A percentile compares a stretch with the other conserved stretches of the same genome.
These are phyloP conservation scores for Fusarium sp. DNA, from an alignment of 2,329 filamentous ascomycete species.

Conservation along the genomic window DNA sequence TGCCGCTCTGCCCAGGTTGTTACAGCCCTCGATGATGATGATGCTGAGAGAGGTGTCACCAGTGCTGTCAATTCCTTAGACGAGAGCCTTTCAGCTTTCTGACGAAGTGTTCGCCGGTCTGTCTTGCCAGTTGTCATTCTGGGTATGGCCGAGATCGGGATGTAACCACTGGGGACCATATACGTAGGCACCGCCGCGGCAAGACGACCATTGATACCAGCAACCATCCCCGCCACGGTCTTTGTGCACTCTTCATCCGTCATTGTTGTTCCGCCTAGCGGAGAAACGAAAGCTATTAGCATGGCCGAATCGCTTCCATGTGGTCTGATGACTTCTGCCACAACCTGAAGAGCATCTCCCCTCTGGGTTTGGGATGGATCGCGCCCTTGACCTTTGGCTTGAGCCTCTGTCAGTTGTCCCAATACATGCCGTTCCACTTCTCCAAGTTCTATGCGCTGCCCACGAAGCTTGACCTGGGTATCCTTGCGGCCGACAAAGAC, in stretches of 20 bases:
- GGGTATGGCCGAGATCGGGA: background rate
- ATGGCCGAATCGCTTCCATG: constrained; percentile 1
- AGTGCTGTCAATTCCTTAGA: background rate
- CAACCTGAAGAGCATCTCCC: background rate
- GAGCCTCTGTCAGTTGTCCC: background rate
- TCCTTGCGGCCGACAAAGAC: constrained; percentile 62
- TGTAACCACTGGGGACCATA: background rate
- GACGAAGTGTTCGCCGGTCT: background rate
- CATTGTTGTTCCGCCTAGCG: background rate
- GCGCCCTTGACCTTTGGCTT: too few relatives aligned
- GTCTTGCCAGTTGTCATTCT: background rate
- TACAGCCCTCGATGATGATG: background rate
- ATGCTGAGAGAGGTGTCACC: background rate
- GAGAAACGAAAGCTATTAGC: constrained; percentile 2
- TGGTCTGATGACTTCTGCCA: constrained; percentile 13
- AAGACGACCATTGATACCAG: too few relatives aligned
- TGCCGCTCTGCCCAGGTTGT: background rate
- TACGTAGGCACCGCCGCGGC: background rate
- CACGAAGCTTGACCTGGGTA: constrained; percentile 65
- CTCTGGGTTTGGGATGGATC: too few relatives aligned
- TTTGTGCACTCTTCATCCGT: background rate
- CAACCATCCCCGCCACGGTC: too few relatives aligned
- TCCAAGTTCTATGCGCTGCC: constrained; percentile 61
- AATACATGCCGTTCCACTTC: constrained; percentile 33
- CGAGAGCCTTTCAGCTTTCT: background rate